These are phyloP conservation scores for Cutaneotrichosporon cavernicola DNA, from an alignment of 1,284 basidiomycete genomes.

Conservation along the genomic window DNA sequence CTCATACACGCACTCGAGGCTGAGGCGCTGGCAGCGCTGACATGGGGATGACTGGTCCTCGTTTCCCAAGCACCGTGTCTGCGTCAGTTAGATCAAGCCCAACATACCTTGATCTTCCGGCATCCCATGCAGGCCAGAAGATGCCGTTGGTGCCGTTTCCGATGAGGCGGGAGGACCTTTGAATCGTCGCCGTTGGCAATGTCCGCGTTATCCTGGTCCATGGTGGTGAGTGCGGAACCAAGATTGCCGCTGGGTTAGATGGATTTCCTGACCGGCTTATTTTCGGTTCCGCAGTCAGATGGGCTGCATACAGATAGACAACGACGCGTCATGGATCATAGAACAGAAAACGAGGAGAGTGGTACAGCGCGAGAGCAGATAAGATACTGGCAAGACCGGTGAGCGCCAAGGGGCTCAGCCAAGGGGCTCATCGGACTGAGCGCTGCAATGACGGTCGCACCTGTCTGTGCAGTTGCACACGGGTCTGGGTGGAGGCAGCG, in stretches of 20 bases:
- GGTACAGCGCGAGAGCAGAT: neutral
- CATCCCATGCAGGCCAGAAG: slow-evolving; percentile 12
- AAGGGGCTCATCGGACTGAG: no score
- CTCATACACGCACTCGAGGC: slow-evolving; percentile 10
- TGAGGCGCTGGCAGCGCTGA: slow-evolving; percentile 10
- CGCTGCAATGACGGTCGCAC: neutral
- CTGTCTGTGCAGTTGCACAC: neutral
- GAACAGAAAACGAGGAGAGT: neutral
- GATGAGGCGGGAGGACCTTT: neutral
- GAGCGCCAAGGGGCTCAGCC: neutral
- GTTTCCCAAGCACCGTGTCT: slow-evolving; percentile 11
- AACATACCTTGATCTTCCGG: slow-evolving; percentile 10
- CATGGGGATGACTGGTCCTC: slow-evolving; percentile 7
- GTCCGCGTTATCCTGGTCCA: neutral
- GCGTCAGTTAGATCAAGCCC: neutral
- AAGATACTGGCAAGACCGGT: neutral
- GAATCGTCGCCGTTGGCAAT: no score
- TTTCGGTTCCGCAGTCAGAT: neutral
- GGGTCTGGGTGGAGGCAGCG: no score
- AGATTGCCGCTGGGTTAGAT: neutral
- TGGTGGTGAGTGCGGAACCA: neutral
- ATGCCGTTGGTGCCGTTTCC: slow-evolving; percentile 12
- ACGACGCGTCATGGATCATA: no score
- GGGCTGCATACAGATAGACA: no score
- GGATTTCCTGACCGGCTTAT: neutral